Evolutionary conservation across 768 basidiomycete species (phyloP).

Genomic region (Kwoniella sp.): DNA sequence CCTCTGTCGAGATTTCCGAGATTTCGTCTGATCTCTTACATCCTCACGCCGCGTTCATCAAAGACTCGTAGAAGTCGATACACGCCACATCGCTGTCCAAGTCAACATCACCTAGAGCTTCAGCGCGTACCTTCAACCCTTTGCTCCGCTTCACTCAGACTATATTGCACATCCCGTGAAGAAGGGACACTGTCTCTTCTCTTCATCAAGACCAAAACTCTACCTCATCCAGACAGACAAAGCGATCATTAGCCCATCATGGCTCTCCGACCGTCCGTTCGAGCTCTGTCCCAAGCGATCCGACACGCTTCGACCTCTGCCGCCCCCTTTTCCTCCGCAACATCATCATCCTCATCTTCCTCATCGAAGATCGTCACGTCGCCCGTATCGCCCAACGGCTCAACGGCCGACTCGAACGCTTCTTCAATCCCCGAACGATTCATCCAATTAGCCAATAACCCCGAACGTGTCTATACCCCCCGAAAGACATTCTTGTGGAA

Average conservation of each 20-base stretch:
- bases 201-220: no score
- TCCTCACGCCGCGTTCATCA: no score
- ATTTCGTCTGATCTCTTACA: no score
- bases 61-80: no score
- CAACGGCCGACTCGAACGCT: not conserved
- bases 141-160: no score
- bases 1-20: not conserved
- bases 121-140: no score
- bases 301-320: constrained; percentile 21
- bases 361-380: not conserved
- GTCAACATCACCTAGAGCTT: not conserved
- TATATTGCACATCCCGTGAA: no score
- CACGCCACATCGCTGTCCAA: no score
- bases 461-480: constrained; percentile 68
- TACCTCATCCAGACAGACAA: no score
- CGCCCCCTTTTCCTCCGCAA: constrained; percentile 2
- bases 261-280: constrained; percentile 17
- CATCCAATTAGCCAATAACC: not conserved
- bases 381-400: constrained; percentile 1
- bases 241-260: not conserved
- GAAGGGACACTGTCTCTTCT: no score
- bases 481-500: constrained; percentile 80
- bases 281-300: not conserved
- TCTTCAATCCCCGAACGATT: not conserved
- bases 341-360: constrained; percentile 12